phyloP scores from a whole-genome alignment of 805 yeast genomes.

The Candida namnaoensis region DNA sequence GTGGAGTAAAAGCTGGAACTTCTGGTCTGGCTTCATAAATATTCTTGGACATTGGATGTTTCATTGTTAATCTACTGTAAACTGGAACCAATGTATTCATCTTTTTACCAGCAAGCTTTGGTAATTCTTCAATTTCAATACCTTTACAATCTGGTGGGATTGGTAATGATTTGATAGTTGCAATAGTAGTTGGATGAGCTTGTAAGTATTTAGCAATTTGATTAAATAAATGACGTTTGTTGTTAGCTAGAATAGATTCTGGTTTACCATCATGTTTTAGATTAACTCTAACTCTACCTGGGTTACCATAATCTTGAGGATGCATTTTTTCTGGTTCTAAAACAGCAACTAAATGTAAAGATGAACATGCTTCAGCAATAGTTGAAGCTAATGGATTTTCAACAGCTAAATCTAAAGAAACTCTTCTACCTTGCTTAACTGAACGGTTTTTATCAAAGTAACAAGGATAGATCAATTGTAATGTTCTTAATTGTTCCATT shows the following conservation, averaged over 20 bases:
- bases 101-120: conserved; percentile 76
- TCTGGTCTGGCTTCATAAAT: conserved; percentile 50
- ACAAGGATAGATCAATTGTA: conserved; percentile 83
- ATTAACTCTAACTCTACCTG: conserved; percentile 86
- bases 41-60: conserved; percentile 72
- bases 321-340: conserved; percentile 80
- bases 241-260: conserved; percentile 25
- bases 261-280: conserved; percentile 43
- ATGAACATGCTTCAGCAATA: conserved; percentile 60
- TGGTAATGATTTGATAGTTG: conserved; percentile 54
- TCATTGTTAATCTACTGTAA: conserved; percentile 70
- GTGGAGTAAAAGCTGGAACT: conserved; percentile 23
- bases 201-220: conserved; percentile 54
- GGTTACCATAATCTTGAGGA: conserved; percentile 96
- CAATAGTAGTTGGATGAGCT: conserved; percentile 60
- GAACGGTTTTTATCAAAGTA: conserved; percentile 79
- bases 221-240: conserved; percentile 60
- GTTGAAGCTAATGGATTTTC: conserved; percentile 83
- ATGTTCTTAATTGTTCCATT: conserved; percentile 51
- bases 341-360: conserved; percentile 26
- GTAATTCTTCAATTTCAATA: conserved; percentile 51
- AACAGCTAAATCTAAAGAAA: conserved; percentile 58
- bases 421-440: conserved; percentile 79
- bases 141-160: conserved; percentile 55
- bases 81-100: conserved; percentile 89